Percentiles rank a stretch among this genome's conserved stretches.
phyloP scores from a whole-genome alignment of 73 alveolate genomes.

The Stentor roeselii region DNA sequence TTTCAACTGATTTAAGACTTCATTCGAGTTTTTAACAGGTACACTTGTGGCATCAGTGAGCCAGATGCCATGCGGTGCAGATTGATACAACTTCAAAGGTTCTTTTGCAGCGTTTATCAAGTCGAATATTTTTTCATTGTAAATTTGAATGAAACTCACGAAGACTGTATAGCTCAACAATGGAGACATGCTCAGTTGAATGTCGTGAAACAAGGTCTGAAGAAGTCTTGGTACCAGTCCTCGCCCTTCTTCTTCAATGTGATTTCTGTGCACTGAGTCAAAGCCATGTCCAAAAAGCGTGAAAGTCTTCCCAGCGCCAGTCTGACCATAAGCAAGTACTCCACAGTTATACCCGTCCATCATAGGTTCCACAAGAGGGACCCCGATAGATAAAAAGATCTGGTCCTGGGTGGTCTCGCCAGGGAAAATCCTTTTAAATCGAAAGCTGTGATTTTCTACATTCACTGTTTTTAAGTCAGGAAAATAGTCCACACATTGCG shows the following conservation, averaged over 20 bases:
- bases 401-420: slow-evolving; percentile 28
- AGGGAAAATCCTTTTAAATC: slow-evolving; percentile 3
- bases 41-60: slow-evolving; percentile 32
- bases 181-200: slow-evolving; percentile 46
- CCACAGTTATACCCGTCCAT: slow-evolving; percentile 39
- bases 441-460: slow-evolving; percentile 1
- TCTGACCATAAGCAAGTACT: slow-evolving; percentile 45
- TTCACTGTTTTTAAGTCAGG: background rate
- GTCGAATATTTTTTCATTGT: slow-evolving; percentile 91
- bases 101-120: slow-evolving; percentile 40
- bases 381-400: background rate
- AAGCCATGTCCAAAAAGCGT: slow-evolving; percentile 37
- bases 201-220: slow-evolving; percentile 73
- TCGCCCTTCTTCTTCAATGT: slow-evolving; percentile 28
- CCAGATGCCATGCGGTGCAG: slow-evolving; percentile 35
- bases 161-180: slow-evolving; percentile 63
- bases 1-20: slow-evolving; percentile 49
- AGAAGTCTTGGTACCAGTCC: slow-evolving; percentile 89
- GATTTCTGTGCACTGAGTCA: slow-evolving; percentile 15
- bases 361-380: slow-evolving; percentile 23
- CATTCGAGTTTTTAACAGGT: slow-evolving; percentile 43
- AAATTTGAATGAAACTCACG: slow-evolving; percentile 82
- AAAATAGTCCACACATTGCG: slow-evolving; percentile 1
- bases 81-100: slow-evolving; percentile 36
- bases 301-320: slow-evolving; percentile 54